Evolutionary conservation across 352 stramenopile species (phyloP).

Genomic region (Pythium coloratum): DNA sequence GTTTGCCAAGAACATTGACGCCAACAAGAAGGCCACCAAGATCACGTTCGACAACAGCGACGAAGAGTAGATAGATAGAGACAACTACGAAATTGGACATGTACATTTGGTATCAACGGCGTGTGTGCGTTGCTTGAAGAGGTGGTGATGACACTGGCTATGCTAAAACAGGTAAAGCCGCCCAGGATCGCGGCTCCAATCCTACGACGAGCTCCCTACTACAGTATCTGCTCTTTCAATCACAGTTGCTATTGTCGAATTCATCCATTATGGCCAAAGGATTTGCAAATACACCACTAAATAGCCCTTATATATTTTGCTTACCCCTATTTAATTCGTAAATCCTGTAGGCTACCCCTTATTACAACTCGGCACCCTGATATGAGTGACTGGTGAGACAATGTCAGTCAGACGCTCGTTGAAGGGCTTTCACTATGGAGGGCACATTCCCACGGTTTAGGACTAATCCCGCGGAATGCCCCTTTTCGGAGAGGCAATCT

Average conservation of each 20-base stretch:
- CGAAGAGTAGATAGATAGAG: background rate
- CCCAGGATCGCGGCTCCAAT: too few species aligned
- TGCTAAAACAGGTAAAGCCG: too few species aligned
- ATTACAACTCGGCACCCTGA: background rate
- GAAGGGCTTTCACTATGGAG: too few species aligned
- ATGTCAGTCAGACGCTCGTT: too few species aligned
- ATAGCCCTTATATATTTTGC: background rate
- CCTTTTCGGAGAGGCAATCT: too few species aligned
- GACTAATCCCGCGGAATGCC: too few species aligned
- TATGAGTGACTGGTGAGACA: background rate
- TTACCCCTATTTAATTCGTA: background rate
- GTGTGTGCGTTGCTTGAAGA: background rate
- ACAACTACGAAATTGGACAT: background rate
- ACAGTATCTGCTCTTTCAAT: too few species aligned
- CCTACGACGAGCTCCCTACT: too few species aligned
- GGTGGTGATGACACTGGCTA: too few species aligned
- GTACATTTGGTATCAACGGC: background rate
- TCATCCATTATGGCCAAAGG: background rate
- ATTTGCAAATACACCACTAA: background rate
- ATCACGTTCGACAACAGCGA: too few species aligned
- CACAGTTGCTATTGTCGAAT: background rate
- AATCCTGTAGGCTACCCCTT: background rate
- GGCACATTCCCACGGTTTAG: too few species aligned
- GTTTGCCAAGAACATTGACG: constrained; percentile 93
- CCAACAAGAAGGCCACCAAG: too few species aligned